These are phyloP conservation scores for Verticillium isaacii DNA, from an alignment of 2,329 filamentous ascomycete genomes.

Conservation along the genomic window DNA sequence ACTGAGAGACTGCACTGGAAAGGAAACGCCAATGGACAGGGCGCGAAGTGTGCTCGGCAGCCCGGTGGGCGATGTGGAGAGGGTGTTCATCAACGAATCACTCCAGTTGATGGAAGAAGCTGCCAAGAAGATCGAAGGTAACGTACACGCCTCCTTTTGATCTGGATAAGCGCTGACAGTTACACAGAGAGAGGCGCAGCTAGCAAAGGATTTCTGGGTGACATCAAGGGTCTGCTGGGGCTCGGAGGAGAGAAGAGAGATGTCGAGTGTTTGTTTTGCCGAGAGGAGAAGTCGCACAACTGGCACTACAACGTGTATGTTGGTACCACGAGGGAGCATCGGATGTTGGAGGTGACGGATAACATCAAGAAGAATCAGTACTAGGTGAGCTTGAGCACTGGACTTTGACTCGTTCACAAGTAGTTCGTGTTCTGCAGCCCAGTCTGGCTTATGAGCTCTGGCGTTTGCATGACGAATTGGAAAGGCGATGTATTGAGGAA, in stretches of 20 bases:
- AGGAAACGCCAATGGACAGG: neutral
- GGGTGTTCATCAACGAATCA: neutral
- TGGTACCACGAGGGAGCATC: neutral
- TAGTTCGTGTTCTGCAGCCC: too few species aligned
- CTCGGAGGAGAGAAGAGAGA: neutral
- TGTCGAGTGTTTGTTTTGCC: neutral
- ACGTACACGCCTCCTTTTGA: too few species aligned
- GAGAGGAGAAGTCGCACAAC: neutral
- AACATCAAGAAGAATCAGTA: neutral
- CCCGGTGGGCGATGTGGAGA: neutral
- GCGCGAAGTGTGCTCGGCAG: neutral
- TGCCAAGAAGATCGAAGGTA: neutral
- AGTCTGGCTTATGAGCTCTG: too few species aligned
- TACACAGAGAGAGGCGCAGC: neutral
- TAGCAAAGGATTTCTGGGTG: neutral
- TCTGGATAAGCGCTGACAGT: neutral
- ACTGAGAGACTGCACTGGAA: neutral
- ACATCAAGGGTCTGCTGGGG: neutral
- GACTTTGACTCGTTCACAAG: too few species aligned
- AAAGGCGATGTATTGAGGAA: too few species aligned
- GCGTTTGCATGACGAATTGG: too few species aligned
- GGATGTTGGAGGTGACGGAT: neutral
- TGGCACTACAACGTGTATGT: neutral
- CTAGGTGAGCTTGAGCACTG: neutral
- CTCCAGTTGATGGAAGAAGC: neutral